Base-by-base conservation (phyloP, 2,329 filamentous ascomycete species). In the Monilinia laxa region DNA sequence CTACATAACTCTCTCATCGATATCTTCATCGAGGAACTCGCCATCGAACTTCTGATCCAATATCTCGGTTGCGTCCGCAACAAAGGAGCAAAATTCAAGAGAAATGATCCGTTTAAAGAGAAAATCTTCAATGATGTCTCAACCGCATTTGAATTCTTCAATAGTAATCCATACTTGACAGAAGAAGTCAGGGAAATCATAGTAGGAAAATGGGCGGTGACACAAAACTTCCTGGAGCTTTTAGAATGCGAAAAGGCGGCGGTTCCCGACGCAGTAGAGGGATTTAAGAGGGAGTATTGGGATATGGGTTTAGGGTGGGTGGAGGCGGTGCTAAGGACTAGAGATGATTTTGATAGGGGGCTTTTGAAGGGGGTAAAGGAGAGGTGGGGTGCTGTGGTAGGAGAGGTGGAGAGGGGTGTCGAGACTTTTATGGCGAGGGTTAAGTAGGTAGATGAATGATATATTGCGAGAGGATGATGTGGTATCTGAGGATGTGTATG, bases 341-440 rank as follows among this genome's bases (percentile, higher is more conserved):
- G 96, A 72, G 95, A 99, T 78, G 95, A 99, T 80, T 98, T 96
- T 79, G 95, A 98, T 78, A 84, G 94, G 72, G 85, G 86, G 68
- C 92, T 98, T 91, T 79, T 98, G 70, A 95, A 92, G 75, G 85
- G 87, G 23, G 90, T 98, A 59, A 98, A 98, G 82, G 87, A 88
- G 2, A 87, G 89, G 76, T 94, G 93, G n/a, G 93, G 92, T 10
- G 91, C 92, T 78, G 85, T 96, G 72, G 88, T 90, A 68, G 88
- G 93, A 1, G 88, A 90, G 68, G 88, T 93, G 1, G 89, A 90
- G 69, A 85, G 93, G 70, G 93, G 92, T 0, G 79, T 86, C 23
- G 94, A 98, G 80, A 98, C 95, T 3, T 91, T 99, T 70, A 97
- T 99, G 94, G 88, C 91, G 70, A 94, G 92, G 80, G 87, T 97